Percentiles rank a stretch among this genome's conserved stretches.
These are phyloP conservation scores for Neocatenulostroma microsporum DNA, from an alignment of 2,329 filamentous ascomycete species.

Conservation along the genomic window DNA sequence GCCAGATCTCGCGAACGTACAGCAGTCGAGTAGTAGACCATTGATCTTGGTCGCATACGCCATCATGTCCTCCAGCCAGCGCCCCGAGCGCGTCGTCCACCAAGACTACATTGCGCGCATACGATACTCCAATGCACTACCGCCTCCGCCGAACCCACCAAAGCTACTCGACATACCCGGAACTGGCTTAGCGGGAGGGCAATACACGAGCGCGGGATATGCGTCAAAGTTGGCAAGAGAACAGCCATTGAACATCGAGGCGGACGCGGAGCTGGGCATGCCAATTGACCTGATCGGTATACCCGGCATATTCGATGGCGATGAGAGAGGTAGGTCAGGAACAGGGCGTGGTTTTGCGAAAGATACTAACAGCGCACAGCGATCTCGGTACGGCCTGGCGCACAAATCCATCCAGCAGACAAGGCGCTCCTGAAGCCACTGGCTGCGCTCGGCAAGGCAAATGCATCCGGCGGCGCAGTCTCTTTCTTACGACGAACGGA, in stretches of 20 bases:
- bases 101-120: conserved; percentile 97
- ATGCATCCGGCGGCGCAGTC: conserved; percentile 66
- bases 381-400: conserved; percentile 60
- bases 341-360: neutral
- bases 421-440: conserved; percentile 74
- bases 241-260: conserved; percentile 92
- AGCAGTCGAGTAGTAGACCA: too few relatives aligned
- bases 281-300: conserved; percentile 91
- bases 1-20: too few relatives aligned
- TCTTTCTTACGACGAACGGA: conserved; percentile 95
- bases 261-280: conserved; percentile 96
- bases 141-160: conserved; percentile 85
- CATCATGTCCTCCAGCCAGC: conserved; percentile 22
- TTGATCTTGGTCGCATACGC: too few relatives aligned
- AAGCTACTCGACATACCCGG: conserved; percentile 97
- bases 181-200: conserved; percentile 73
- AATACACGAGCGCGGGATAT: conserved; percentile 86
- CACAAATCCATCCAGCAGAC: conserved; percentile 75
- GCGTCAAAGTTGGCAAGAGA: conserved; percentile 82
- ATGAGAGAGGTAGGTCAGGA: conserved; percentile 73
- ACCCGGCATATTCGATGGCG: conserved; percentile 87
- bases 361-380: conserved; percentile 15
- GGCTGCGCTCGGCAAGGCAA: conserved; percentile 75
- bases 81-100: conserved; percentile 47
- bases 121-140: conserved; percentile 90